Conservation (phyloP, 2,329 filamentous ascomycete genomes). For the Plenodomus lindquistii region DNA sequence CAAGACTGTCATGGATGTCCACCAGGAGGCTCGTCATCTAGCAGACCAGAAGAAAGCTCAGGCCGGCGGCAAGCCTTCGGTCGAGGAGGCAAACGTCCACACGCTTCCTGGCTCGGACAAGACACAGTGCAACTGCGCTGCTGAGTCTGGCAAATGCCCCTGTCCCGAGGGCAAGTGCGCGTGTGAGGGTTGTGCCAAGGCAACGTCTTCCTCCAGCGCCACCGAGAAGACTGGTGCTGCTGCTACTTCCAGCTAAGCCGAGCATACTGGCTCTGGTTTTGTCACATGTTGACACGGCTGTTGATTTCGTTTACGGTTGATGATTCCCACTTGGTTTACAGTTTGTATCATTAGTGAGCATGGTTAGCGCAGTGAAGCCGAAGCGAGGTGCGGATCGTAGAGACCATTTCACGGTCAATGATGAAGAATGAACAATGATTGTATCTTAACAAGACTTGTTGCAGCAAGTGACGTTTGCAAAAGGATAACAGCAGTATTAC, state of each 20-base stretch:
- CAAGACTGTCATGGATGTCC: constrained; percentile 92
- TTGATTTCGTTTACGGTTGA: constrained; percentile 5
- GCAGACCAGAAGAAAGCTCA: constrained; percentile 76
- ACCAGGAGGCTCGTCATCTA: constrained; percentile 84
- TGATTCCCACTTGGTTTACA: constrained; percentile 16
- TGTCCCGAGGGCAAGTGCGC: constrained; percentile 53
- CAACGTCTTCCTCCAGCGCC: constrained; percentile 9
- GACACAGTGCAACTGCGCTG: constrained; percentile 54
- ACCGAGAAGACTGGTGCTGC: constrained; percentile 17
- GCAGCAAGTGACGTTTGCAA: too few species aligned
- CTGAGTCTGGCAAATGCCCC: constrained; percentile 48
- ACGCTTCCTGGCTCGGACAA: constrained; percentile 46
- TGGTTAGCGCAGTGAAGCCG: constrained; percentile 4
- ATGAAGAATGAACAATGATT: too few species aligned
- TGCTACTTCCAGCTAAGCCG: constrained; percentile 11
- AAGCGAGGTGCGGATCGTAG: too few species aligned
- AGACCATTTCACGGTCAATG: too few species aligned
- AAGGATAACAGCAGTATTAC: too few species aligned
- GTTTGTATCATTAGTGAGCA: constrained; percentile 12
- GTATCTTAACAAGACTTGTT: too few species aligned
- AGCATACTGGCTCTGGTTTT: neutral
- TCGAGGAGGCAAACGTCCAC: constrained; percentile 47
- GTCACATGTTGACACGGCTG: neutral
- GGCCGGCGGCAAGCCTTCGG: constrained; percentile 18
- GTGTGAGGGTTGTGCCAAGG: constrained; percentile 52